A percentile compares a stretch with the other conserved stretches of the same genome.
Evolutionary conservation across 108 stramenopile genomes (phyloP).

Genomic region (Pseudonitzschia multiseries): DNA sequence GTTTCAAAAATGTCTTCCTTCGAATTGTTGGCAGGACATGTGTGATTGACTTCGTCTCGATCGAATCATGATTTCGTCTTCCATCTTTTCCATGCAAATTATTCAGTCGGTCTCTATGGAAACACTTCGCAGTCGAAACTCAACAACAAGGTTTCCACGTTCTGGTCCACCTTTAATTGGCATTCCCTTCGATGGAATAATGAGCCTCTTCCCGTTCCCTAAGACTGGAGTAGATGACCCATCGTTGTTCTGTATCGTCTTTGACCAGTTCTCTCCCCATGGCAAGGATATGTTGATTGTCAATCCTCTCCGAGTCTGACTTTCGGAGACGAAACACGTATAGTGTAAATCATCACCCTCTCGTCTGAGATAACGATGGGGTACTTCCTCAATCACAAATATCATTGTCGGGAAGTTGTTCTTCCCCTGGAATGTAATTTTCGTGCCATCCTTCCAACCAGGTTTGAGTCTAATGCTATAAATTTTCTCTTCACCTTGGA

Average conservation of each 20-base stretch:
- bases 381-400: conserved; percentile 70
- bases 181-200: conserved; percentile 69
- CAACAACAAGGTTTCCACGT: conserved; percentile 67
- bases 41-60: too few relatives aligned
- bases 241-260: conserved; percentile 18
- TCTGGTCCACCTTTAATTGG: conserved; percentile 55
- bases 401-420: conserved; percentile 53
- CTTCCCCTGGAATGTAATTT: conserved; percentile 55
- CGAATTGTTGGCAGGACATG: too few relatives aligned
- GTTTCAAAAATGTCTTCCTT: too few relatives aligned
- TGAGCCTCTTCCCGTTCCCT: conserved; percentile 44
- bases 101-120: too few relatives aligned
- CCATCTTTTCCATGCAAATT: too few relatives aligned
- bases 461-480: conserved; percentile 60
- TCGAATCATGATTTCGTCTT: too few relatives aligned
- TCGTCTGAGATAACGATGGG: conserved; percentile 59
- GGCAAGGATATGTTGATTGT: conserved; percentile 52
- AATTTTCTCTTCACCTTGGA: conserved; percentile 38
- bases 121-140: conserved; percentile 35
- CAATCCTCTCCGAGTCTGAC: conserved; percentile 49
- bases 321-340: conserved; percentile 31
- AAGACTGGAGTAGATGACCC: neutral
- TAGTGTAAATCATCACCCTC: conserved; percentile 58
- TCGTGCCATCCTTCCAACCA: conserved; percentile 80
- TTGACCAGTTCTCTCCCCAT: conserved; percentile 55